Conservation (phyloP, 768 basidiomycete genomes). For the Leucogyrophana mollusca region DNA sequence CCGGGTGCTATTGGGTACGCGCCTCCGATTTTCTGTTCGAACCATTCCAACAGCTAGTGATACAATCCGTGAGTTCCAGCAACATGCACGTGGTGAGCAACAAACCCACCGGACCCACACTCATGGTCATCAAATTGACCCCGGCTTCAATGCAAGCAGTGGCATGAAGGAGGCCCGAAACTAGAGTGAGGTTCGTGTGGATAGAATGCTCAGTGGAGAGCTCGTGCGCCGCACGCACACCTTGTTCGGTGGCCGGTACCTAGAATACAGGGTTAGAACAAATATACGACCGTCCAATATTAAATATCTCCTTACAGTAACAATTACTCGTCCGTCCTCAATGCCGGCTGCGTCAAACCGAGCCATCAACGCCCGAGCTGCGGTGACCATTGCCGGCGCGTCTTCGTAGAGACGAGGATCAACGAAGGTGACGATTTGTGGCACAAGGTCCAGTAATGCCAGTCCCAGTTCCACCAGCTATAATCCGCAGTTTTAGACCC, state of each 20-base stretch:
- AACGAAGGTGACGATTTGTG: constrained; percentile 48
- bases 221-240: constrained; percentile 44
- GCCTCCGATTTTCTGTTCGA: constrained; percentile 34
- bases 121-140: constrained; percentile 47
- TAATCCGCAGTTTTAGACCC: neutral
- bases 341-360: constrained; percentile 42
- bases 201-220: constrained; percentile 41
- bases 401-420: constrained; percentile 46
- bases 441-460: constrained; percentile 40
- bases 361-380: constrained; percentile 39
- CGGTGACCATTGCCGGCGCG: constrained; percentile 36
- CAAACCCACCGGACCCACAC: constrained; percentile 46
- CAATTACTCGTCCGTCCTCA: constrained; percentile 38
- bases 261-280: constrained; percentile 15
- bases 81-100: neutral
- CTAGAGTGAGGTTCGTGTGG: constrained; percentile 49
- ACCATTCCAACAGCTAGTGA: constrained; percentile 42
- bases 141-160: constrained; percentile 54
- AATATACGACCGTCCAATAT: neutral
- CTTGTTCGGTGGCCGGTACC: constrained; percentile 60
- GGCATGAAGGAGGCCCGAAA: constrained; percentile 55
- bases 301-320: constrained; percentile 42
- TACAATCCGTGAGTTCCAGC: neutral
- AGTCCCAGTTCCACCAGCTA: constrained; percentile 53
- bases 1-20: constrained; percentile 9